A percentile compares a stretch with the other conserved stretches of the same genome.
phyloP scores from a whole-genome alignment of 441 rosid species.

The Erodium trifolium region DNA sequence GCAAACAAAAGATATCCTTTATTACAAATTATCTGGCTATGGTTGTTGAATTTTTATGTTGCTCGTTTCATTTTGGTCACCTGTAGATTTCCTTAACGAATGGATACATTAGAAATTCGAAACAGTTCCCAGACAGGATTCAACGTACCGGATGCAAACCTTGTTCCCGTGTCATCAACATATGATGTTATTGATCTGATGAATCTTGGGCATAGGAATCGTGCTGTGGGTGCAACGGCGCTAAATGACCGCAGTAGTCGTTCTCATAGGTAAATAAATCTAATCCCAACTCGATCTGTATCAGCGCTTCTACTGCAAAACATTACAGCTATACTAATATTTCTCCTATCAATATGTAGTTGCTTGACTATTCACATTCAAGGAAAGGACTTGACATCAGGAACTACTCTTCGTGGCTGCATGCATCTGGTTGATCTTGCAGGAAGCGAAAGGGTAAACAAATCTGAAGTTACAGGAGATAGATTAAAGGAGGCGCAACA shows the following conservation, averaged over 20 bases:
- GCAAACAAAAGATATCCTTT: constrained; percentile 88
- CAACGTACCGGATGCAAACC: constrained; percentile 77
- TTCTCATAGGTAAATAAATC: background rate
- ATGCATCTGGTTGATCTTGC: constrained; percentile 92
- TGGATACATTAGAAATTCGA: constrained; percentile 71
- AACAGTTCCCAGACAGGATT: constrained; percentile 74
- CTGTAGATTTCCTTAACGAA: constrained; percentile 36
- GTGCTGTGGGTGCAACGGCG: constrained; percentile 82
- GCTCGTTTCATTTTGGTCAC: too few relatives aligned
- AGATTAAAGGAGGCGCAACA: constrained; percentile 83
- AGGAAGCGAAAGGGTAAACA: constrained; percentile 84
- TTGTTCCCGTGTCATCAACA: constrained; percentile 72
- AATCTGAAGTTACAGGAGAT: constrained; percentile 85
- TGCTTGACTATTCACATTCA: constrained; percentile 87
- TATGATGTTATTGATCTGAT: constrained; percentile 67
- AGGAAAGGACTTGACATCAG: constrained; percentile 75
- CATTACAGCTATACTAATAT: constrained; percentile 8
- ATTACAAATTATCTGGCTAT: constrained; percentile 15
- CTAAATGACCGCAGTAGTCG: constrained; percentile 28
- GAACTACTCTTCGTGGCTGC: constrained; percentile 58
- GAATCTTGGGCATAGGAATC: constrained; percentile 75
- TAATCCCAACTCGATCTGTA: constrained; percentile 13
- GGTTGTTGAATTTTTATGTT: too few relatives aligned
- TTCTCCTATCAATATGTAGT: constrained; percentile 28
- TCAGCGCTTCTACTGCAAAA: constrained; percentile 8